Evolutionary conservation across 352 stramenopile species (phyloP).

Genomic region (Aphanomyces astaci): DNA sequence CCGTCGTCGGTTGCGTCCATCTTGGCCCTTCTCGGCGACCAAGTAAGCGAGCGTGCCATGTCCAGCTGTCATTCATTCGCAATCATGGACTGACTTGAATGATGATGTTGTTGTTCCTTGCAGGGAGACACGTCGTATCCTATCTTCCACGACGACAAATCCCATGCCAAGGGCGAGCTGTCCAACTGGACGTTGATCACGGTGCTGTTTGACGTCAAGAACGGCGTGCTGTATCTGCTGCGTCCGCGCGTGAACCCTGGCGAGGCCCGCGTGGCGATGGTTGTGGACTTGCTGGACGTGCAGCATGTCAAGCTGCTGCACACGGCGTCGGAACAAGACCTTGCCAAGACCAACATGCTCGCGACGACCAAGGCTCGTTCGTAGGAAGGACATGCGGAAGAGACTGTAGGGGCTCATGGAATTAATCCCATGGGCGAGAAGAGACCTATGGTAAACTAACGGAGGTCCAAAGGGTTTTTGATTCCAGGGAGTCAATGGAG

Average conservation of each 20-base stretch:
- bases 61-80: too few relatives aligned
- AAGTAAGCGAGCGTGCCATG: constrained; percentile 20
- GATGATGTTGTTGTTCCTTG: too few relatives aligned
- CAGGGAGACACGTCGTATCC: constrained; percentile 42
- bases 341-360: neutral
- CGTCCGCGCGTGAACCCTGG: constrained; percentile 13
- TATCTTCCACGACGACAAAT: constrained; percentile 56
- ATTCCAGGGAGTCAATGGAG: too few relatives aligned
- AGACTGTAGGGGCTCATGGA: too few relatives aligned
- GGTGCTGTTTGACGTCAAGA: constrained; percentile 52
- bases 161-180: constrained; percentile 46
- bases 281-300: constrained; percentile 16
- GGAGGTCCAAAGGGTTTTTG: too few relatives aligned
- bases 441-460: too few relatives aligned
- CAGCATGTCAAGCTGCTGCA: constrained; percentile 6
- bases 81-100: too few relatives aligned
- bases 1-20: constrained; percentile 39
- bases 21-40: constrained; percentile 53
- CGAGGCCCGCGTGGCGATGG: constrained; percentile 15
- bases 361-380: neutral
- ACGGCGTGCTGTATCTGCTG: constrained; percentile 11
- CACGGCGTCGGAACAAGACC: neutral
- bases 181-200: constrained; percentile 66
- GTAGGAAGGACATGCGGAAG: too few relatives aligned
- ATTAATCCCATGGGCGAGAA: too few relatives aligned